These are phyloP conservation scores for Hypholoma sublateritium DNA, from an alignment of 768 basidiomycete genomes.

Conservation along the genomic window DNA sequence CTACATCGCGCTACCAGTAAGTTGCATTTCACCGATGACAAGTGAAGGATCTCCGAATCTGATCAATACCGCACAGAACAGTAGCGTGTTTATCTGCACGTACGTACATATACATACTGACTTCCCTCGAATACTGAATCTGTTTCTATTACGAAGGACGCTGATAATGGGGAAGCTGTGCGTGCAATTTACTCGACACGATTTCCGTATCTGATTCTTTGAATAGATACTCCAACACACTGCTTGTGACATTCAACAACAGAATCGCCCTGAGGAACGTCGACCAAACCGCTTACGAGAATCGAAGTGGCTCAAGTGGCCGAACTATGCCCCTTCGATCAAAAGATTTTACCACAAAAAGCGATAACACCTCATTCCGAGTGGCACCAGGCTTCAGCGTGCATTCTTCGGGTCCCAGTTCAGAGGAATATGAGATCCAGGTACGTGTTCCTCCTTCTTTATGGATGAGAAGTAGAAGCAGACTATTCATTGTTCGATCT, in stretches of 20 bases:
- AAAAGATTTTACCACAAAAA: too few relatives aligned
- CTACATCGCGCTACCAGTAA: constrained; percentile 2
- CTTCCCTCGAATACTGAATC: neutral
- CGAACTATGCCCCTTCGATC: too few relatives aligned
- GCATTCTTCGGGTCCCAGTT: too few relatives aligned
- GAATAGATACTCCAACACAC: constrained; percentile 4
- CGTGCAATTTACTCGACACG: neutral
- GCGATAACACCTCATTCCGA: too few relatives aligned
- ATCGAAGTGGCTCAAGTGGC: neutral
- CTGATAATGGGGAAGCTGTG: constrained; percentile 8
- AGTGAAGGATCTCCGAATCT: neutral
- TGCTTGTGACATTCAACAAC: constrained; percentile 8
- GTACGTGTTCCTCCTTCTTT: too few relatives aligned
- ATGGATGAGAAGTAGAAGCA: too few relatives aligned
- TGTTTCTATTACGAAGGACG: neutral
- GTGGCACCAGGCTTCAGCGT: too few relatives aligned
- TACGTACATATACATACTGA: neutral
- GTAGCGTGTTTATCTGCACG: constrained; percentile 5
- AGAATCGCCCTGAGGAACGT: constrained; percentile 4
- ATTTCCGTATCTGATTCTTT: neutral
- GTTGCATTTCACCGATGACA: neutral
- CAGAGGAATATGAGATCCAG: too few relatives aligned
- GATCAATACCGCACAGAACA: neutral
- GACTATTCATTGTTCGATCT: too few relatives aligned
- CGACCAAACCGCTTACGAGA: neutral